Evolutionary conservation across 371 early-diverging fungal species (phyloP), one percentile per base, ranked within the genome.

Genomic region (Chytridium lagenaria): DNA sequence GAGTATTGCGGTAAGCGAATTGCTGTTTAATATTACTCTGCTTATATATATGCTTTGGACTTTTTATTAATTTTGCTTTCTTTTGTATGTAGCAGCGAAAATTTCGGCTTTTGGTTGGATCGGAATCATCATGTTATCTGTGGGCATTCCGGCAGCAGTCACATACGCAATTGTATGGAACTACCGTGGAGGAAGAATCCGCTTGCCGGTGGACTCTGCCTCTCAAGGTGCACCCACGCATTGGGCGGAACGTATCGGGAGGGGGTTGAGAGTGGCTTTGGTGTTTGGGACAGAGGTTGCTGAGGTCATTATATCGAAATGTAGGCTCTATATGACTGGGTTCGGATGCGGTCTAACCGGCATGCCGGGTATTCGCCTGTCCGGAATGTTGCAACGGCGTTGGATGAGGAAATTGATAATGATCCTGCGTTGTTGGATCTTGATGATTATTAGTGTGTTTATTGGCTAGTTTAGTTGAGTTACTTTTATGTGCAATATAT

Each of bases 91-190:
- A 70, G 76, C 76, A n/a, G 15, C 31, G 10, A 12, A 31, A 12
- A 68, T 76, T 12, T 76, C 77, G 28, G 69, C 51, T n/a, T 3
- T 49, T 7, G 68, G 70, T 15, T 79, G 79, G 79, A 7, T 76
- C 1, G 59, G 57, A 7, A 74, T 76, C 31, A 67, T 81, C 34
- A 23, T 76, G 12, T 36, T 69, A 30, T 75, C 75, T 1, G 26
- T 79, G 15, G 82, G 73, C 1, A 69, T 77, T 34, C 76, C 78
- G 2, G 74, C 55, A 1, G 73, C 31, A 1, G 44, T 78, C 22
- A 69, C 77, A 0, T 67, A 34, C 16, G 66, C 36, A 10, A 63
- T 79, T 31, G 37, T 77, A 12, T 51, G 73, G 37, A 22, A 40
- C 64, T 51, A 63, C n/a, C 68, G 75, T 22, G 72, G 74, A 7